phyloP scores from a whole-genome alignment of 1,284 basidiomycete species.

The Inonotus obliquus region DNA sequence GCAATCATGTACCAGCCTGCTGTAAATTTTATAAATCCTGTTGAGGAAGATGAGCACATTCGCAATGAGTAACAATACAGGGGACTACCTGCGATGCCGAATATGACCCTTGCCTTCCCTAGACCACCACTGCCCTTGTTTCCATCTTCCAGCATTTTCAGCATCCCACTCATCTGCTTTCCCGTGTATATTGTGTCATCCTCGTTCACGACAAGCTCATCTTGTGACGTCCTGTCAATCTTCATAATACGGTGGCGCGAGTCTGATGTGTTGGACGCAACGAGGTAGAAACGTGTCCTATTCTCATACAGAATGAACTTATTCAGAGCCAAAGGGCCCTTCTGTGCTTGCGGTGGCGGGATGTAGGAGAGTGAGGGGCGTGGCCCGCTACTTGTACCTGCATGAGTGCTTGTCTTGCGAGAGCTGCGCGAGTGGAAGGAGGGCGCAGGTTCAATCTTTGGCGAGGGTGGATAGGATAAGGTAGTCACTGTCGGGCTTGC shows the following conservation, averaged over 20 bases:
- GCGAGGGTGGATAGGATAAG: constrained; percentile 5
- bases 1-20: constrained; percentile 91
- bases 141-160: constrained; percentile 94
- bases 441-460: constrained; percentile 19
- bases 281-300: constrained; percentile 80
- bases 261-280: constrained; percentile 82
- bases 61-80: background rate
- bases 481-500: constrained; percentile 8
- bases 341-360: constrained; percentile 19
- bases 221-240: constrained; percentile 80
- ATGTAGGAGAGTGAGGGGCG: constrained; percentile 20
- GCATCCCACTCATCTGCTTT: constrained; percentile 83
- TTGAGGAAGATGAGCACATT: background rate
- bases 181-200: constrained; percentile 86
- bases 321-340: constrained; percentile 51
- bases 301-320: constrained; percentile 93
- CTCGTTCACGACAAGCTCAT: constrained; percentile 73
- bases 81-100: constrained; percentile 53
- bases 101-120: constrained; percentile 78
- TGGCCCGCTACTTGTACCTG: background rate
- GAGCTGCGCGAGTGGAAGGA: constrained; percentile 18
- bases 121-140: constrained; percentile 87
- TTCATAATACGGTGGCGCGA: constrained; percentile 87
- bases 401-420: constrained; percentile 17
- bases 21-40: constrained; percentile 88